phyloP scores from a whole-genome alignment of 2,329 filamentous ascomycete genomes.

The Cladobotryum protrusum region DNA sequence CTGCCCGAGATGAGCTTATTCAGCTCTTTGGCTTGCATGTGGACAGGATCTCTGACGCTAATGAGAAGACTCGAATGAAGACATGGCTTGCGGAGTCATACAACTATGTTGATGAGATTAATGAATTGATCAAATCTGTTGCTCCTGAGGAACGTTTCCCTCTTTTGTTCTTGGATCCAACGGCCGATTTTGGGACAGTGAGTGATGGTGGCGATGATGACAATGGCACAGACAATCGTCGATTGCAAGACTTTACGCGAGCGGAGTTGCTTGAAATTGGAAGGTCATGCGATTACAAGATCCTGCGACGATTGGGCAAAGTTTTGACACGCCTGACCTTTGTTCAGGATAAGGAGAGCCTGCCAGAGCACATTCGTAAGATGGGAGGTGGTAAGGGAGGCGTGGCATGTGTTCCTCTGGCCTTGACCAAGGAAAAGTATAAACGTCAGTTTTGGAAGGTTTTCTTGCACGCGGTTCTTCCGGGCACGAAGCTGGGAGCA shows the following conservation, averaged over 20 bases:
- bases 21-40: conserved; percentile 36
- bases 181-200: conserved; percentile 28
- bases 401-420: conserved; percentile 39
- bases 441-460: conserved; percentile 40
- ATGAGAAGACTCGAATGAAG: conserved; percentile 35
- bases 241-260: conserved; percentile 33
- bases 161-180: conserved; percentile 45
- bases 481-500: conserved; percentile 39
- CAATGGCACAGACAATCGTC: conserved; percentile 10
- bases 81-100: conserved; percentile 47
- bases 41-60: conserved; percentile 25
- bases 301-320: conserved; percentile 41
- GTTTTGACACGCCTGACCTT: conserved; percentile 42
- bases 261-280: conserved; percentile 46
- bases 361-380: conserved; percentile 36
- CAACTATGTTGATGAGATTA: conserved; percentile 40
- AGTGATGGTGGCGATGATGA: conserved; percentile 18
- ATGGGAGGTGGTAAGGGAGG: conserved; percentile 21
- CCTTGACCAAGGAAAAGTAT: conserved; percentile 30
- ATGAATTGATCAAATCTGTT: conserved; percentile 30
- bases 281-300: conserved; percentile 42
- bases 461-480: conserved; percentile 41
- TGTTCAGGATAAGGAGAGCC: conserved; percentile 30
- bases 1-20: conserved; percentile 35
- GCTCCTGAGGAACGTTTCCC: conserved; percentile 35